These are phyloP conservation scores for Macadamia integrifolia DNA, from an alignment of 164 flowering plant species.

Conservation along the genomic window DNA sequence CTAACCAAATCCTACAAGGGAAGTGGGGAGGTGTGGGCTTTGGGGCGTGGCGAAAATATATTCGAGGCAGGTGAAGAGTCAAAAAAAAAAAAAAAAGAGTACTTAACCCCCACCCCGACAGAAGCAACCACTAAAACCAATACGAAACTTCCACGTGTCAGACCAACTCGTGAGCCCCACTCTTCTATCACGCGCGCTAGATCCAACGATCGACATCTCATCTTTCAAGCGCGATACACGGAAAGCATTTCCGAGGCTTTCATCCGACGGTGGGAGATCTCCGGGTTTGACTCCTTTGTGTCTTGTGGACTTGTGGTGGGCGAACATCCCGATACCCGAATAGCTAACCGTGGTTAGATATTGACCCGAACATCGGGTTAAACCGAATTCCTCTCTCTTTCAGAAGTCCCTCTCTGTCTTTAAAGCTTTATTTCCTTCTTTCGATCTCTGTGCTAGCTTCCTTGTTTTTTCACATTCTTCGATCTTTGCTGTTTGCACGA, in stretches of 20 bases:
- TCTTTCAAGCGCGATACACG: conserved; percentile 27
- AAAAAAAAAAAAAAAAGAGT: too few relatives aligned
- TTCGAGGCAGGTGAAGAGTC: too few relatives aligned
- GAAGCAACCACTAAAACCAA: too few relatives aligned
- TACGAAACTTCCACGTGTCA: too few relatives aligned
- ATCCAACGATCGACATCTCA: conserved; percentile 31
- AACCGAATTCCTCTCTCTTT: not conserved
- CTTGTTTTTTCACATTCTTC: not conserved
- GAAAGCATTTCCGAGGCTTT: conserved; percentile 21
- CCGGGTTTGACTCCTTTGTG: conserved; percentile 38
- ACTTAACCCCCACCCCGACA: too few relatives aligned
- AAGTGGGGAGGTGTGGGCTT: too few relatives aligned
- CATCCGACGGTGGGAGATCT: conserved; percentile 35
- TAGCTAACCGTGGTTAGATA: conserved; percentile 9
- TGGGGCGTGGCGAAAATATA: too few relatives aligned
- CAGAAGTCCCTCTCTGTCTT: not conserved
- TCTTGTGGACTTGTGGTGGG: not conserved
- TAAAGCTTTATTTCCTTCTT: not conserved
- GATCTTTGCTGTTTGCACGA: not conserved
- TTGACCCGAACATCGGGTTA: conserved; percentile 7
- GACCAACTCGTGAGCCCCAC: conserved; percentile 21
- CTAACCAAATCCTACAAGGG: too few relatives aligned
- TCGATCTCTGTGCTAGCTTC: not conserved
- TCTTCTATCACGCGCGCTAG: conserved; percentile 36
- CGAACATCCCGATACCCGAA: conserved; percentile 14